Conservation (phyloP, 75 land plant genomes). For the Pinus tabuliformis region DNA sequence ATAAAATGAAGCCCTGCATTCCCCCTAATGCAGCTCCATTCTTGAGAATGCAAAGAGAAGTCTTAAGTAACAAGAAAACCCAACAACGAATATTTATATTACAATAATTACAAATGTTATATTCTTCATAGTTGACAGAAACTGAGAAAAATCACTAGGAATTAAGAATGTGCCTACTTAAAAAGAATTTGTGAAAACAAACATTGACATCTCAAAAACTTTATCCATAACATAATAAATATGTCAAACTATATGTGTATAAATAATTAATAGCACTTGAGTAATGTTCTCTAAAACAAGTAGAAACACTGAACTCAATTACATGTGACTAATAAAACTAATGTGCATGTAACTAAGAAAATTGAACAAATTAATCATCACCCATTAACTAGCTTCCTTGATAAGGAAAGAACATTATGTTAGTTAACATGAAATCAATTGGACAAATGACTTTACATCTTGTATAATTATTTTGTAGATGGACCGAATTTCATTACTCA, state of each 20-base stretch:
- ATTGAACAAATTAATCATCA: background rate
- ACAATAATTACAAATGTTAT: background rate
- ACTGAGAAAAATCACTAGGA: background rate
- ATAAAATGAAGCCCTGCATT: constrained; percentile 12
- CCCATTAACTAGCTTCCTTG: background rate
- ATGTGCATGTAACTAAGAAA: background rate
- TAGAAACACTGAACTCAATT: background rate
- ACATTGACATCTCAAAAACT: background rate
- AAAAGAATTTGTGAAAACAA: no score
- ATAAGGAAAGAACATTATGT: background rate
- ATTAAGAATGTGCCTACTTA: background rate
- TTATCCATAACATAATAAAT: background rate
- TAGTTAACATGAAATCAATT: constrained; percentile 13
- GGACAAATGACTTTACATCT: constrained; percentile 92
- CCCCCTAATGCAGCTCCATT: constrained; percentile 11
- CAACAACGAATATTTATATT: background rate
- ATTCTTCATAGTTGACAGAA: background rate
- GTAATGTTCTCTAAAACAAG: background rate
- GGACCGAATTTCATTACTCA: constrained; percentile 99
- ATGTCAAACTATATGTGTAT: background rate
- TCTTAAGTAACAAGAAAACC: background rate
- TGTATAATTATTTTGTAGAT: constrained; percentile 99
- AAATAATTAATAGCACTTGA: background rate
- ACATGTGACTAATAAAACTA: background rate
- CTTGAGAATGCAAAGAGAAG: constrained; percentile 10